Evolutionary conservation across 352 stramenopile species (phyloP).

Genomic region (Pythium grandisporangium): DNA sequence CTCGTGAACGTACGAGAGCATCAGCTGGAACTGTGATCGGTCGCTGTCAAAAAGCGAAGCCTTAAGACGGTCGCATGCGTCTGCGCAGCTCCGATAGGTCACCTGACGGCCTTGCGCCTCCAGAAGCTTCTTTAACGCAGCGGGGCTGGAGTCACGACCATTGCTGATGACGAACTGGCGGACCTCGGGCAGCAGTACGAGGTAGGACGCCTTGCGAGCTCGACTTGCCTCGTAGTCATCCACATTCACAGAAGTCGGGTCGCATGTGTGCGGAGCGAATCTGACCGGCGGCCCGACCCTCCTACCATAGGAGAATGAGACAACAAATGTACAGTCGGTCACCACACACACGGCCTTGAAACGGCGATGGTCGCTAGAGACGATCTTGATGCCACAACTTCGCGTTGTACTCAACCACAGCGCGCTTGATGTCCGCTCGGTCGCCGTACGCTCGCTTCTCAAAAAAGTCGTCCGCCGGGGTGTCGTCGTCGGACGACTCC

Average conservation of each 20-base stretch:
- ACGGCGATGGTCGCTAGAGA: constrained; percentile 1
- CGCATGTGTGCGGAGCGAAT: background rate
- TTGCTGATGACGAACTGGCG: background rate
- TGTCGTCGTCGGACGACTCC: no score
- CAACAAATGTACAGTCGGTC: background rate
- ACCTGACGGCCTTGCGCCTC: background rate
- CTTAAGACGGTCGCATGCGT: background rate
- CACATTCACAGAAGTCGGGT: background rate
- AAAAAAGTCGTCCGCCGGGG: background rate
- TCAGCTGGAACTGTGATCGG: background rate
- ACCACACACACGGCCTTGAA: background rate
- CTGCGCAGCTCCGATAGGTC: background rate
- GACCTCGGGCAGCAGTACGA: background rate
- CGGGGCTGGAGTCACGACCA: no score
- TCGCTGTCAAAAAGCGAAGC: background rate
- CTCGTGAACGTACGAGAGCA: constrained; percentile 1
- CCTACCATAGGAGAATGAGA: no score
- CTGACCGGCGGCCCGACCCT: no score
- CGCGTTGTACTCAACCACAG: background rate
- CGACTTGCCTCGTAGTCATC: background rate
- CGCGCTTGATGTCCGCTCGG: background rate
- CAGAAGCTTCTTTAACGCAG: no score
- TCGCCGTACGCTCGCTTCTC: background rate
- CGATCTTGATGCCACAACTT: background rate
- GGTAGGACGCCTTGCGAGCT: background rate